phyloP scores from a whole-genome alignment of 352 stramenopile genomes.

The Pythium myriotylum region DNA sequence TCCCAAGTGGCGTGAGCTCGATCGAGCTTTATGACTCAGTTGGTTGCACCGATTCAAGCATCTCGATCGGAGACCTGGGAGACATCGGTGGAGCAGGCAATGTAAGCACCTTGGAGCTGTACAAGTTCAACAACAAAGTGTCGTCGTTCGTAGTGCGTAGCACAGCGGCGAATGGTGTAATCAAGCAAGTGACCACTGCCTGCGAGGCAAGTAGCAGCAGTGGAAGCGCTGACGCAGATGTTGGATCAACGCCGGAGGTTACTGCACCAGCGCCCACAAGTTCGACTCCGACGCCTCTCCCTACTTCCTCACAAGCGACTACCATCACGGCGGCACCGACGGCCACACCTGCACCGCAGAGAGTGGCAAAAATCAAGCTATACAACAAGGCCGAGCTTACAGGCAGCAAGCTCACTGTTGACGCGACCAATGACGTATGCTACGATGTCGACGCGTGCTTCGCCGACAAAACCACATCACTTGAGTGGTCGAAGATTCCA shows the following conservation, averaged over 20 bases:
- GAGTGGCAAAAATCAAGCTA: slow-evolving; percentile 9
- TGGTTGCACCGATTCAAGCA: too few relatives aligned
- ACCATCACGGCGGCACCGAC: too few relatives aligned
- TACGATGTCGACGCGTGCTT: slow-evolving; percentile 15
- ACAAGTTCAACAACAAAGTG: slow-evolving; percentile 8
- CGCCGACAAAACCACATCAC: slow-evolving; percentile 8
- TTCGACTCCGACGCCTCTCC: too few relatives aligned
- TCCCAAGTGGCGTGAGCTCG: neutral
- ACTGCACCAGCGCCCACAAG: neutral
- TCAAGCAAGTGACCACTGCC: neutral
- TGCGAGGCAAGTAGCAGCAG: neutral
- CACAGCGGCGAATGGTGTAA: neutral
- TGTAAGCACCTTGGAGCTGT: neutral
- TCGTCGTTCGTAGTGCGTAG: slow-evolving; percentile 6
- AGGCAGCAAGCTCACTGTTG: slow-evolving; percentile 7
- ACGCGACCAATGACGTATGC: slow-evolving; percentile 9
- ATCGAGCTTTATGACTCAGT: neutral
- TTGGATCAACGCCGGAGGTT: neutral
- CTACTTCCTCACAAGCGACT: too few relatives aligned
- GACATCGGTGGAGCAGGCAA: neutral
- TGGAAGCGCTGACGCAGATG: too few relatives aligned
- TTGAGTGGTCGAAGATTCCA: slow-evolving; percentile 12
- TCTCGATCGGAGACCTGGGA: too few relatives aligned
- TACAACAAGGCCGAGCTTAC: slow-evolving; percentile 7
- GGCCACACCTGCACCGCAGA: neutral